Evolutionary conservation across 1,284 basidiomycete genomes (phyloP), one percentile per base, ranked within the genome.

Genomic region (Apiotrichum laibachii): DNA sequence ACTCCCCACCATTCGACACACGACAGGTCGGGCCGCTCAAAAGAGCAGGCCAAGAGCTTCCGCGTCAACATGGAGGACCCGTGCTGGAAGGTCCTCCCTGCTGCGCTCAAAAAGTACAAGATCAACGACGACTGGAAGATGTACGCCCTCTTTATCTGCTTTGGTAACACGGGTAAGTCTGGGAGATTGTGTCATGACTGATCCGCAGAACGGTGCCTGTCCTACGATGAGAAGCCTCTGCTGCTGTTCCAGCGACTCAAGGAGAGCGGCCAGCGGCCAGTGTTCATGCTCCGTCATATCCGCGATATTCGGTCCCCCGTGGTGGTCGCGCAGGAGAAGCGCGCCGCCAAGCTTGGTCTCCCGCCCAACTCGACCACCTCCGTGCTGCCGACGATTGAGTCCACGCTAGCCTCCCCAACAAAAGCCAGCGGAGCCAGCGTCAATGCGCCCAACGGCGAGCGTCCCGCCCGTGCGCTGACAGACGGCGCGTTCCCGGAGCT

Each of bases 91-190:
- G 95, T 99, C 18, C 81, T 99, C 18, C 95, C 96, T 0, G 94
- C 95, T 0, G 96, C 96, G 18, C 81, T 99, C 65, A 97, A 97
- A 80, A 98, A 98, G 79, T 99, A 99, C 80, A 92, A 92, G 75
- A 98, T 99, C 79, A 94, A 94, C 72, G 96, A 99, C 69, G 94
- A 93, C 76, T 99, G 95, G 94, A 88, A 92, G 81, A 89, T 92
- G 71, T 99, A 99, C 80, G 96, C 95, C 26, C 88, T 99, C 85
- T 99, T 99, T 79, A 98, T 99, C 66, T 98, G 94, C 72, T 97
- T 94, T 76, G 94, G 92, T 16, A 87, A 88, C 61, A 84, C 91
- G 52, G 90, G 92, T 91, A 71, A 69, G 83, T 26, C 4, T 18
- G 16, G 6, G 56, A 13, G 18, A 33, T 51, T 7, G 13, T 5